Base-by-base conservation (phyloP, 208 protist genomes). In the Wallacemonas rigidus region DNA sequence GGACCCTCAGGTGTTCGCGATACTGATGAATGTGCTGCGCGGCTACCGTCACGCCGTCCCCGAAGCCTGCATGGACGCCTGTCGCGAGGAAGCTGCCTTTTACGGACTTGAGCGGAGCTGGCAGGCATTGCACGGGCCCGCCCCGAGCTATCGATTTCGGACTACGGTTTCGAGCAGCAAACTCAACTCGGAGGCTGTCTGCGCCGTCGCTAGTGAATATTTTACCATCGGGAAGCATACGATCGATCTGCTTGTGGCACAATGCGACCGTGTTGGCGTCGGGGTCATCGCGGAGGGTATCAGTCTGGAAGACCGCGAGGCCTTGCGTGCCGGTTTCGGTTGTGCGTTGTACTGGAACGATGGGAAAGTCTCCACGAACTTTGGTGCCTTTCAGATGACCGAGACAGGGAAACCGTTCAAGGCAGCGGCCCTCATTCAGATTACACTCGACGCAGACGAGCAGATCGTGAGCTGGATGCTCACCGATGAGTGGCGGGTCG, bases 261-360 rank as follows among this genome's bases (percentile, higher is more conserved):
- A 86, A 53, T 88, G 86, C 61, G 83, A 91, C 45, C 71, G 64
- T 5, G 81, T 87, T 3, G 86, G 71, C 12, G 71, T 94, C 0
- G 89, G 85, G 2, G 79, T 89, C 36, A 76, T 82, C 26, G 71
- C 69, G 58, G 71, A 77, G 5, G 72, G 48, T 8, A 72, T 36
- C 35, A 39, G 36, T 1, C 56, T 69, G 3, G 48, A 48, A 14
- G 79, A 81, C 11, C 55, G 64, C 56, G 55, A 71, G 1, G 44
- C 26, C 1, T 14, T 45, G 0, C 74, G 51, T 26, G 56, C 70
- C 44, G 80, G 76, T 3, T 47, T 75, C 15, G 61, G 48, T 0
- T 45, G 68, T n/a, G 89, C 80, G 4, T 77, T 94, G 47, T 91
- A 86, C 67, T 94, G 89, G 86, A 90, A 80, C 57, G 86, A 94